Base-by-base conservation (phyloP, 352 stramenopile genomes). In the Globisporangium nunn region DNA sequence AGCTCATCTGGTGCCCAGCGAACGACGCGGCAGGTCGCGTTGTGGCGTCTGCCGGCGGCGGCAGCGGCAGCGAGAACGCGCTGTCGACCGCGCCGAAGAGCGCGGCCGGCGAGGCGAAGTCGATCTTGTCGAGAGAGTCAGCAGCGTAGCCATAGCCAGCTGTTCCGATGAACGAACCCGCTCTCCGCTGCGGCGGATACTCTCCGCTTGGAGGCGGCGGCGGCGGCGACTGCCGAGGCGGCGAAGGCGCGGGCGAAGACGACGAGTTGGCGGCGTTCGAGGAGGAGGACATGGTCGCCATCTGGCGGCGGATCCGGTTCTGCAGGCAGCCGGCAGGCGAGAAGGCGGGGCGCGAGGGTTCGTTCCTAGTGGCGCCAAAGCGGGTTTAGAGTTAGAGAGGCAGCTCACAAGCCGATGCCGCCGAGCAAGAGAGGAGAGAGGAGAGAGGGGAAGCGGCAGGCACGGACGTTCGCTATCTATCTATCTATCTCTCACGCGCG, bases 91-190 rank as follows among this genome's bases (percentile, higher is more conserved):
- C 58, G 12, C 58, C 46, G 35, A 64, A 64, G 12, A 37, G 44
- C 52, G 58, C 54, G 11, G 52, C 63, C 37, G 53, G 39, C 35
- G 62, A 63, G 47, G 49, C 48, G 44, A 70, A 66, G 33, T 66
- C 50, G 29, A 70, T 75, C 56, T 70, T 68, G 58, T 75, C 64
- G 33, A 63, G 43, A 59, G 58, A 59, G 58, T 47, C 51, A 43
- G 52, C 45, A 18, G 50, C 53, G 40, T 56, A 54, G 33, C 58
- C 51, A 45, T 49, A 37, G 29, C 50, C 58, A 64, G 58, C 58
- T 56, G 58, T 58, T 64, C 58, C 58, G 12, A 40, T 55, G 31
- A 55, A 64, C 29, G 52, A 64, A 58, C 58, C 58, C 52, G 58
- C 58, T 63, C 58, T 63, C 39, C n/a, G 52, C 43, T 48, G 43